Evolutionary conservation across 805 yeast genomes (phyloP).

Genomic region (Grigorovia transvaalensis): DNA sequence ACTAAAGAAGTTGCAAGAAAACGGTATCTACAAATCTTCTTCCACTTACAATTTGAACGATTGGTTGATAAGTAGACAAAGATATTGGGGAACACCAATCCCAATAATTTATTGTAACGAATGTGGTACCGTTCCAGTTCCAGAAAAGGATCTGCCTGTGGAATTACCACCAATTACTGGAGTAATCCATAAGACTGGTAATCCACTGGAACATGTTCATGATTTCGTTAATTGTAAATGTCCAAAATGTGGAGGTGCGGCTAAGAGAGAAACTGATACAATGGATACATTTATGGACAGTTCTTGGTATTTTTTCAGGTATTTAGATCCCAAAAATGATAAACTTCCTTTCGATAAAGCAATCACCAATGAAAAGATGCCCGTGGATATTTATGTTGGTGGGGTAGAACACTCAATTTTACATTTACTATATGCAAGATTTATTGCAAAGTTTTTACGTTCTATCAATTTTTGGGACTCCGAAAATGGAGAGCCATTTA

Average conservation of each 20-base stretch:
- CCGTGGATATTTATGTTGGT: constrained; percentile 86
- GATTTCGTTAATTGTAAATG: constrained; percentile 67
- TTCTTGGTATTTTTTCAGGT: constrained; percentile 91
- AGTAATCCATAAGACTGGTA: constrained; percentile 41
- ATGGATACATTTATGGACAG: constrained; percentile 99
- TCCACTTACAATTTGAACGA: constrained; percentile 66
- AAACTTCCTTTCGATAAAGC: constrained; percentile 42
- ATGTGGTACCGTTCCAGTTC: constrained; percentile 92
- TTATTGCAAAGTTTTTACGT: constrained; percentile 68
- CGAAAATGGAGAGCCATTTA: constrained; percentile 58
- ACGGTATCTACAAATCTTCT: constrained; percentile 36
- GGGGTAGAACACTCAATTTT: constrained; percentile 96
- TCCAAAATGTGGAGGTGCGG: constrained; percentile 66
- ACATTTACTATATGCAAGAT: constrained; percentile 79
- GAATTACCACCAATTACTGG: constrained; percentile 51
- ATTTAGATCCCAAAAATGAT: constrained; percentile 59
- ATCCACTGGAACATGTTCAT: constrained; percentile 57
- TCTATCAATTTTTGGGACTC: constrained; percentile 64
- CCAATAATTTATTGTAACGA: constrained; percentile 80
- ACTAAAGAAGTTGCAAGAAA: constrained; percentile 31
- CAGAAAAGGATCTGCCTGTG: constrained; percentile 79
- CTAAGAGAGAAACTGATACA: constrained; percentile 89
- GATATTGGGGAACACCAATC: constrained; percentile 98
- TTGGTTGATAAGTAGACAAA: constrained; percentile 89
- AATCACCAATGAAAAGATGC: constrained; percentile 46